phyloP scores from a whole-genome alignment of 352 stramenopile genomes.

The Globisporangium nodosum region DNA sequence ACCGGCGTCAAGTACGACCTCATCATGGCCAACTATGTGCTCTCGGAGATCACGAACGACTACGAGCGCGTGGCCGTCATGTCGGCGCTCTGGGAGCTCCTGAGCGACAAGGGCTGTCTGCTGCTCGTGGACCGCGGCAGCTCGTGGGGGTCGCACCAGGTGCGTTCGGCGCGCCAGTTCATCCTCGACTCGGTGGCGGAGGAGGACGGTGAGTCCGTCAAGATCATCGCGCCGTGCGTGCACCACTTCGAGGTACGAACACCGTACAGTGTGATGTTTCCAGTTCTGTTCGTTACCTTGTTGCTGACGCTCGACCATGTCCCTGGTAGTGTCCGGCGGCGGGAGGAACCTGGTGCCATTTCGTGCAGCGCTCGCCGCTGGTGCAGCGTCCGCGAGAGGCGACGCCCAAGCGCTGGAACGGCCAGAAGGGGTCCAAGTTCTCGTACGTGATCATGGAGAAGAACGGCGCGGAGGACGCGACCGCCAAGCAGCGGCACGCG shows the following conservation, averaged over 20 bases:
- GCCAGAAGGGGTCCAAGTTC: slow-evolving; percentile 84
- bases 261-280: neutral
- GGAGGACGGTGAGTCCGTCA: slow-evolving; percentile 22
- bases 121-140: slow-evolving; percentile 79
- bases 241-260: slow-evolving; percentile 56
- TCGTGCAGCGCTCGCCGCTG: slow-evolving; percentile 73
- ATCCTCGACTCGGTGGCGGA: slow-evolving; percentile 66
- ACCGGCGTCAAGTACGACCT: slow-evolving; percentile 72
- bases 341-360: slow-evolving; percentile 82
- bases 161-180: slow-evolving; percentile 83
- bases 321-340: slow-evolving; percentile 46
- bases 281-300: neutral
- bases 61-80: slow-evolving; percentile 74
- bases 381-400: slow-evolving; percentile 68
- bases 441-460: slow-evolving; percentile 84
- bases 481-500: slow-evolving; percentile 25
- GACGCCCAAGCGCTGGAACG: slow-evolving; percentile 77
- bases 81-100: slow-evolving; percentile 73
- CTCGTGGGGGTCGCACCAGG: slow-evolving; percentile 76
- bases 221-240: slow-evolving; percentile 69
- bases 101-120: slow-evolving; percentile 66
- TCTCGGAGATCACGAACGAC: slow-evolving; percentile 81
- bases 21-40: slow-evolving; percentile 65
- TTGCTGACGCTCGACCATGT: too few species aligned
- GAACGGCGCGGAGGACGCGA: slow-evolving; percentile 23